Percentiles rank a stretch among this genome's conserved stretches.
Conservation (phyloP, 164 flowering plant genomes). For the Tetracentron sinense region DNA sequence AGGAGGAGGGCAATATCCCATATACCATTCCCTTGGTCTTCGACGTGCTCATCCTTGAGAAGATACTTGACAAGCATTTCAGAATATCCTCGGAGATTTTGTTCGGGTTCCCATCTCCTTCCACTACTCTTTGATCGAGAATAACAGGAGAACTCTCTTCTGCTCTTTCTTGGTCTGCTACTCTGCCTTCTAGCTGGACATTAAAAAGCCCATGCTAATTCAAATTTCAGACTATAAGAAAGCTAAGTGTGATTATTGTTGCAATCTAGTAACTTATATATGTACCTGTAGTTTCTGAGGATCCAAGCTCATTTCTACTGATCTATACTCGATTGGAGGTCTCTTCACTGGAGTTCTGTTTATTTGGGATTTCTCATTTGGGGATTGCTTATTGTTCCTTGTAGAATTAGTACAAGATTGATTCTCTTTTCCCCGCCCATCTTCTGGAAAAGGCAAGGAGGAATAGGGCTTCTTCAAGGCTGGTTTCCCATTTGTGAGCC, state of each 20-base stretch:
- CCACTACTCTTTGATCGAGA: constrained; percentile 25
- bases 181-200: constrained; percentile 37
- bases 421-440: too few species aligned
- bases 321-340: constrained; percentile 4
- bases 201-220: not conserved
- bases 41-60: constrained; percentile 37
- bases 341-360: too few species aligned
- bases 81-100: constrained; percentile 52
- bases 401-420: constrained; percentile 6
- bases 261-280: too few species aligned
- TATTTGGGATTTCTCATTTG: too few species aligned
- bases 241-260: not conserved
- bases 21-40: constrained; percentile 30
- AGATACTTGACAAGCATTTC: constrained; percentile 46
- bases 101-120: constrained; percentile 37
- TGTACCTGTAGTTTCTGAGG: constrained; percentile 11
- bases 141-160: constrained; percentile 32
- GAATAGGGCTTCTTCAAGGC: too few species aligned
- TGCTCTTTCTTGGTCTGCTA: constrained; percentile 36
- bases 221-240: not conserved
- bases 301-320: constrained; percentile 1
- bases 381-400: not conserved
- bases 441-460: too few species aligned
- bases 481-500: too few species aligned
- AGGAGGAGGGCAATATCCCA: constrained; percentile 8